phyloP scores from a whole-genome alignment of 345 rosid genomes.

The Melaleuca quinquenervia region DNA sequence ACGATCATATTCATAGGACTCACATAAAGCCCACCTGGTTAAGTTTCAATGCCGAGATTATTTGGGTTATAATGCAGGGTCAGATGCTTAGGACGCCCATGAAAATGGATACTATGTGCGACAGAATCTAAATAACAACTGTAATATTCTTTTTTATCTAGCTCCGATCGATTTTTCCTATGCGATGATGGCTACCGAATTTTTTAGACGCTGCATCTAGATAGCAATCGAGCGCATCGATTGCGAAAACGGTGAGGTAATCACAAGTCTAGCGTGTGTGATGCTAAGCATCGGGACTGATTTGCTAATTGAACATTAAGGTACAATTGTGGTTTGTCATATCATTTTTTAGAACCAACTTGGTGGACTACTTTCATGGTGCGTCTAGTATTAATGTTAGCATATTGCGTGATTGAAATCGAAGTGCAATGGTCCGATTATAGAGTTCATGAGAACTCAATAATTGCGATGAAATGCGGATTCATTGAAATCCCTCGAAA shows the following conservation, averaged over 20 bases:
- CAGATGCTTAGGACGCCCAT: too few species aligned
- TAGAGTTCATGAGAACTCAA: background rate
- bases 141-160: background rate
- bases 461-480: background rate
- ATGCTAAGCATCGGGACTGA: background rate
- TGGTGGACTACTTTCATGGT: background rate
- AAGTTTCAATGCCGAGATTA: background rate
- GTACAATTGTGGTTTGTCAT: too few species aligned
- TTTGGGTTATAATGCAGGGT: too few species aligned
- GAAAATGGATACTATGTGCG: too few species aligned
- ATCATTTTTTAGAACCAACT: background rate
- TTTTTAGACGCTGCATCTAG: background rate
- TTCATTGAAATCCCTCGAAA: background rate
- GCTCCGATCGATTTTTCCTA: background rate
- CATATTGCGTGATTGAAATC: background rate
- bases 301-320: background rate
- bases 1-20: too few species aligned
- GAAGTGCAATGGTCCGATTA: background rate
- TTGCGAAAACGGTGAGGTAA: background rate
- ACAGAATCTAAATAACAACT: background rate
- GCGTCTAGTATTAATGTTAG: background rate
- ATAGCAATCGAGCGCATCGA: background rate
- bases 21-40: background rate
- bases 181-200: background rate
- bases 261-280: background rate